Base-by-base conservation (phyloP, 345 rosid genomes). In the Arabis hirsuta region DNA sequence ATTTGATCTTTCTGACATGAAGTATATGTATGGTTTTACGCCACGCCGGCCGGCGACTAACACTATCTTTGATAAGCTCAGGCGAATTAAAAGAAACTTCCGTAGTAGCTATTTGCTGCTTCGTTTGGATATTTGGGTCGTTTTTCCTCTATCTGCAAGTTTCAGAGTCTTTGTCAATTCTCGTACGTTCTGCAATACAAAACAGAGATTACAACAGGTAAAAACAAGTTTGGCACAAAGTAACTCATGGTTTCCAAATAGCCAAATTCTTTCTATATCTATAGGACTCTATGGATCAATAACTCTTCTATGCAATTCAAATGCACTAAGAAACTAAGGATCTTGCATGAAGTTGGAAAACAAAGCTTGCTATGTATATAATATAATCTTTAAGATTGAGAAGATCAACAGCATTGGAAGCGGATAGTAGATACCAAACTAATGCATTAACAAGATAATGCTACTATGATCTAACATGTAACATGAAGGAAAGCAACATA, bases 81-180 rank as follows among this genome's bases (percentile, higher is more conserved):
- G 39, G 41, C 46, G 27, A 46, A 38, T 19, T 22, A 42, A 31
- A 65, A 14, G 38, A 59, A 29, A 4, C 42, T 61, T 51, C 11
- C 14, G 12, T 45, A 34, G 12, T 24, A 34, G 69, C 62, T 74
- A 73, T 68, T 52, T 68, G 73, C 56, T 74, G 63, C 42, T 69
- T 69, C 53, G 52, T 76, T 68, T 62, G 9, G 69, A 36, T 60
- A 16, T 19, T 54, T 61, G 34, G 16, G 12, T 67, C 14, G 67
- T 51, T 65, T 42, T 67, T 58, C 62, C 58, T 54, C 20, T 68
- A 44, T 68, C 73, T 6, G 69, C 73, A 32, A 61, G 64, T 54
- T 61, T 69, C 45, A 76, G 59, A 46, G 73, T 67, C 62, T 74
- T 67, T 44, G 78, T 74, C 73, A 74, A 8, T 60, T 74, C 78